Base-by-base conservation (phyloP, 805 yeast species). In the Wickerhamiella dianesei region DNA sequence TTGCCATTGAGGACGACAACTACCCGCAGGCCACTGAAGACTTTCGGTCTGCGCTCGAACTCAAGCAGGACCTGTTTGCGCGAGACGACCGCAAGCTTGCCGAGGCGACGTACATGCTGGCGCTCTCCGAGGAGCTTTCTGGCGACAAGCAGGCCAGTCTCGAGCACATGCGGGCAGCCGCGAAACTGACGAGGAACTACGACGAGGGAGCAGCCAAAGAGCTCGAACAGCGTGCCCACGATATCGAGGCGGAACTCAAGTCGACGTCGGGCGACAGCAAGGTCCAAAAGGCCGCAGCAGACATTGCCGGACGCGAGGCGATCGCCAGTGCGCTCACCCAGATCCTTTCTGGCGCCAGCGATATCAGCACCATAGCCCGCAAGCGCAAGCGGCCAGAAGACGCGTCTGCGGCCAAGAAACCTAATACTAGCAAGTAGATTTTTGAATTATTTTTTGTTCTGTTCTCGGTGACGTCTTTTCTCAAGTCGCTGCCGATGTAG, bases 1-100 rank as follows among this genome's bases (percentile, higher is more conserved):
- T 88, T 8, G 80, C 95, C 0, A 68, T 88, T 40, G 98, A 89
- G 59, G 76, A 92, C 1, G 65, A 89, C 56, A 84, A 85, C 62
- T 87, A 87, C 62, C 64, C 69, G 14, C 94, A 85, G 61, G 84
- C 96, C 0, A 74, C 80, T 0, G 66, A 66, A 17, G 95, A 88
- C 61, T 76, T 86, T 48, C 66, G 70, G 42, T 64, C 73, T 17
- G 70, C 85, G 37, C 68, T 83, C 32, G 64, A 73, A 22, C 63
- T 80, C 40, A 72, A 83, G 59, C 58, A 65, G 44, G 64, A 74
- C 47, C 59, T 82, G 12, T 79, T 70, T 56, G 72, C 72, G 2
- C 61, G 63, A n/a, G 62, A 65, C 6, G 73, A 82, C 2, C 68
- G 81, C 2, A 63, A 78, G 40, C 68, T 84, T 8, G 79, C 88